Conservation (phyloP, 1,284 basidiomycete species). For the Sanghuangporus baumii region DNA sequence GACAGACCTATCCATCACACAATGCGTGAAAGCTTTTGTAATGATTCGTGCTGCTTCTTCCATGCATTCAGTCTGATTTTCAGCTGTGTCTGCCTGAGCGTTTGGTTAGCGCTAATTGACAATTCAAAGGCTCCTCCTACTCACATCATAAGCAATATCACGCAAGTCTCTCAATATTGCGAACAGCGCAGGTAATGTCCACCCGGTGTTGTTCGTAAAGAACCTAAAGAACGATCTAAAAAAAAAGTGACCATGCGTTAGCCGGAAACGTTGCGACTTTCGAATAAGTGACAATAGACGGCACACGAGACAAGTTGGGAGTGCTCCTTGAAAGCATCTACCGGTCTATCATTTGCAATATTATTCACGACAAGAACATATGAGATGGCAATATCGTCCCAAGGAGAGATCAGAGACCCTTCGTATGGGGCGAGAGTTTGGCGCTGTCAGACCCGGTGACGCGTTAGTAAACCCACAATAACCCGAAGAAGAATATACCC, state of each 20-base stretch:
- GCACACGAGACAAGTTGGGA: constrained; percentile 57
- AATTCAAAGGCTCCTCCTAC: constrained; percentile 7
- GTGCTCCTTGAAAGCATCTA: constrained; percentile 75
- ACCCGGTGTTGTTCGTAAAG: constrained; percentile 71
- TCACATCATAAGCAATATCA: constrained; percentile 73
- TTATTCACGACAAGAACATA: constrained; percentile 70
- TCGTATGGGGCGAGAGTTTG: constrained; percentile 49
- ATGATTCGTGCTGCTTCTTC: constrained; percentile 91
- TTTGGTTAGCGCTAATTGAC: neutral
- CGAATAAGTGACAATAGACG: constrained; percentile 18
- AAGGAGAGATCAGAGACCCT: constrained; percentile 60
- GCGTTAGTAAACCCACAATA: neutral
- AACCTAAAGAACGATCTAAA: constrained; percentile 68
- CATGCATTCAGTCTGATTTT: constrained; percentile 66
- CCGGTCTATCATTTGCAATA: constrained; percentile 55
- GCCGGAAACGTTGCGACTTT: neutral
- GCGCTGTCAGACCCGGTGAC: constrained; percentile 33
- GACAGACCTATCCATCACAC: constrained; percentile 80
- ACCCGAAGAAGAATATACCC: constrained; percentile 22
- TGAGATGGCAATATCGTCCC: constrained; percentile 79
- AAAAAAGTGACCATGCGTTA: neutral
- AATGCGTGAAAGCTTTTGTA: constrained; percentile 88
- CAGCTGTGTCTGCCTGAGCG: constrained; percentile 60
- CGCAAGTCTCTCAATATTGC: constrained; percentile 74
- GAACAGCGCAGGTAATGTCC: constrained; percentile 79